Evolutionary conservation across 139 green algal species (phyloP), one percentile per base, ranked within the genome.

Genomic region (Chlorella sorokiniana): DNA sequence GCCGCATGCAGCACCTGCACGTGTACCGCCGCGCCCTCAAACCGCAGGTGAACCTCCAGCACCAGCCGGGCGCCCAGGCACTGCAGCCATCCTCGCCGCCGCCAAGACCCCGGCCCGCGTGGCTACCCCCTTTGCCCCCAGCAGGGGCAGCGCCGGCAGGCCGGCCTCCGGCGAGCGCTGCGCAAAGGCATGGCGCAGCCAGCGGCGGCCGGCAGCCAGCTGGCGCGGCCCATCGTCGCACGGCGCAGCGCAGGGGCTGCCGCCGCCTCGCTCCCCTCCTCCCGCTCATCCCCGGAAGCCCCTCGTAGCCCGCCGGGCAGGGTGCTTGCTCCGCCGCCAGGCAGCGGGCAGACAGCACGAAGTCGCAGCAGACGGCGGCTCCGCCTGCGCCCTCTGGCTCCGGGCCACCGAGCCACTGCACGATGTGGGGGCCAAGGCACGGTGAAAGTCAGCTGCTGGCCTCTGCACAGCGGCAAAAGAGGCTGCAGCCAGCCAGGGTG

Each of bases 351-450:
- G 38, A 27, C 10, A 79, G 54, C 25, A 38, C 4, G 23, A 79
- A 25, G 25, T 79, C 73, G 20, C 54, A 52, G 29, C 73, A 79
- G 22, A 79, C 52, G 11, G 73, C 69, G 54, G 23, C 27, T 35
- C 73, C 37, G 37, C 31, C 37, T 29, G 73, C 56, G 52, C 54
- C 54, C 11, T 35, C 25, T 25, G 31, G 69, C 27, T 27, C 35
- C 3, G 73, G 52, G 11, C 73, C 73, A 16, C 73, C 73, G 37
- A 79, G 73, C 73, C 73, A 79, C 73, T 79, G 73, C 54, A 38
- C 6, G 56, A 9, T 10, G 10, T 1, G 45, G 25, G 25, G 25
- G n/a, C 14, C 8, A 3, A 11, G 18, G 45, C 31, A 77, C 16
- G 16, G 37, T n/a, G 48, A 25, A 18, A 29, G 59, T 38, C 27